Conservation (phyloP, 305 asterid species). For the Andrographis paniculata region DNA sequence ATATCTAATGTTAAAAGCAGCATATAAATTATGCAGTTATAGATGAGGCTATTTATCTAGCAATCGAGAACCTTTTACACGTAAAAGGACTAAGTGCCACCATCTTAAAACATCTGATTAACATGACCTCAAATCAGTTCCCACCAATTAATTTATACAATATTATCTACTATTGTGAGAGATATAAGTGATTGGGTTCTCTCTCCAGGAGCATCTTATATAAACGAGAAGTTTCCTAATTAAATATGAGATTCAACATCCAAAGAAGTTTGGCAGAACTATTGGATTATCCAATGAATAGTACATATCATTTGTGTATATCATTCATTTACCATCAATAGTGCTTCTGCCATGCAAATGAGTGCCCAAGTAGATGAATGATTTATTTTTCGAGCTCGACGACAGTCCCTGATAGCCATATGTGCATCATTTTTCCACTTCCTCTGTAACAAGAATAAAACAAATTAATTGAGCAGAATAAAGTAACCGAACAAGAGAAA, state of each 20-base stretch:
- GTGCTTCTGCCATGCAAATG: conserved; percentile 79
- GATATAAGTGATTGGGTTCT: no score
- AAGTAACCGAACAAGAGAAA: not conserved
- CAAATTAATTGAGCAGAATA: conserved; percentile 14
- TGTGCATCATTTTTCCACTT: conserved; percentile 84
- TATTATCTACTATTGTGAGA: not conserved
- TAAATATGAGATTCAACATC: not conserved
- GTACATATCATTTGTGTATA: conserved; percentile 1
- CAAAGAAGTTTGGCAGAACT: not conserved
- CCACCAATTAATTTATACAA: not conserved
- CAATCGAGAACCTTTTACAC: conserved; percentile 2
- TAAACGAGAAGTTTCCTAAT: not conserved
- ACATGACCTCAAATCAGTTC: conserved; percentile 1
- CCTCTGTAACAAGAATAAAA: conserved; percentile 38
- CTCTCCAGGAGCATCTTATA: no score
- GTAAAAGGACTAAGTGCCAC: not conserved
- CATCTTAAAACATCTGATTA: conserved; percentile 7
- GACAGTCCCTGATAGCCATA: conserved; percentile 90
- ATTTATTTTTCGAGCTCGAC: conserved; percentile 56
- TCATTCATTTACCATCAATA: conserved; percentile 49
- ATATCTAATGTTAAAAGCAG: no score
- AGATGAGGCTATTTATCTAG: conserved; percentile 3
- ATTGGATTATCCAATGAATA: not conserved
- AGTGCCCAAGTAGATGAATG: conserved; percentile 69
- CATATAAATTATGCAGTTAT: conserved; percentile 3